Base-by-base conservation (phyloP, 768 basidiomycete genomes). In the Asterophora parasitica region DNA sequence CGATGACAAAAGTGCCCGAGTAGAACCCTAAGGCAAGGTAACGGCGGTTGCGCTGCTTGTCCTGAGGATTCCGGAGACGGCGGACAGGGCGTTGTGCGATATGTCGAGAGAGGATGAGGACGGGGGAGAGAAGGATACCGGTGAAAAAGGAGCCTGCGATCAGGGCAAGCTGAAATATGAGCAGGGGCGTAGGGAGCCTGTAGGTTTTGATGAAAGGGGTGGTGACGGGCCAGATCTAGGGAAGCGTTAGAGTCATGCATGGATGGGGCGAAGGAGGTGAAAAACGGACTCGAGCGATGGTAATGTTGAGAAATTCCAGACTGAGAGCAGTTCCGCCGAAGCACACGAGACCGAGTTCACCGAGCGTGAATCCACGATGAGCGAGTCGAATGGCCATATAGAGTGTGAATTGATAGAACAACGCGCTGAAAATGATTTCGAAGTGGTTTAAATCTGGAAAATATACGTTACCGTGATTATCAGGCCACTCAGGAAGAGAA, bases 81-180 rank as follows among this genome's bases (percentile, higher is more conserved):
- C 75, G 83, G 50, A 82, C 78, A 3, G 94, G 94, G 16, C 83
- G 79, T 55, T 88, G 90, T 0, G 94, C 93, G 55, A 93, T 87
- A 62, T 92, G 85, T 2, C 96, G 82, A 13, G 94, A 95, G 15
- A 98, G 76, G 37, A 91, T 84, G 13, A 99, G 84, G 34, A 98
- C 73, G 0, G 96, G 96, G 0, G 92, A 92, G n/a, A 99, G 78
- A 7, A 97, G 70, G 66, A 97, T 92, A 11, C 96, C 96, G n/a
- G 84, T 84, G 27, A 98, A 70, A 48, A 98, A 79, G 0, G 92
- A 86, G 17, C 96, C 96, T 4, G 88, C 89, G 39, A 99, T 87
- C 38, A 98, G 76, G 1, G 96, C 91, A 34, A 94, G 75, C 61
- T 98, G 96, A 66, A 92, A 94, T 33, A 86, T 79, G 42, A 98